Evolutionary conservation across 129 eudicot genomes (phyloP).

Genomic region (Dittrichia graveolens): DNA sequence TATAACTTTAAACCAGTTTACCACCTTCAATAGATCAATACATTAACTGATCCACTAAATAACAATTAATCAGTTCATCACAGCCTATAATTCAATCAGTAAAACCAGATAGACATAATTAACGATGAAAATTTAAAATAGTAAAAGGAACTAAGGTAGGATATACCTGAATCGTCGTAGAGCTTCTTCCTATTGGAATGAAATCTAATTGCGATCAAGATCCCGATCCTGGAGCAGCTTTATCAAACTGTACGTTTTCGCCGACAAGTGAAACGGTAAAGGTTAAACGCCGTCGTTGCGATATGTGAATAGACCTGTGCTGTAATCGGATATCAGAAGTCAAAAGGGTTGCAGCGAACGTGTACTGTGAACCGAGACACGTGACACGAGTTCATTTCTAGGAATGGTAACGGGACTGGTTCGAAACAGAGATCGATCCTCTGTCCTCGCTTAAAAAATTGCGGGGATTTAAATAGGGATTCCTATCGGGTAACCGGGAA

Average conservation of each 20-base stretch:
- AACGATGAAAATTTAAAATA: background rate
- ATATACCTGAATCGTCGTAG: conserved; percentile 23
- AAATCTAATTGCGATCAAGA: conserved; percentile 21
- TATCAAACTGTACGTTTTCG: conserved; percentile 9
- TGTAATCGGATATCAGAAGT: background rate
- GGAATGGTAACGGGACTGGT: too few relatives aligned
- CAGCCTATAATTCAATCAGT: background rate
- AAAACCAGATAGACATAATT: background rate
- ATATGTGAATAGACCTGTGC: background rate
- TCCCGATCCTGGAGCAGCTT: conserved; percentile 31
- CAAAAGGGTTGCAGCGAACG: background rate
- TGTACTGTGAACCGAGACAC: too few relatives aligned
- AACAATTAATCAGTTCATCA: conserved; percentile 7
- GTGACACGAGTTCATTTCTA: too few relatives aligned
- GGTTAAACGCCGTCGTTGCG: conserved; percentile 25
- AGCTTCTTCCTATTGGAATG: conserved; percentile 15
- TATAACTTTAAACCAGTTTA: background rate
- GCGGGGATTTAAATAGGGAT: too few relatives aligned
- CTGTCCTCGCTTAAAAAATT: too few relatives aligned
- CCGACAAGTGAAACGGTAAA: conserved; percentile 11
- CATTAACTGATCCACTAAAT: conserved; percentile 7
- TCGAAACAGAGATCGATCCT: too few relatives aligned
- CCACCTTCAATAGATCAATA: conserved; percentile 6
- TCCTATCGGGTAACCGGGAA: too few relatives aligned
- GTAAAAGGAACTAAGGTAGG: background rate